phyloP scores from a whole-genome alignment of 1,284 basidiomycete genomes.

The Ganoderma leucocontextum region DNA sequence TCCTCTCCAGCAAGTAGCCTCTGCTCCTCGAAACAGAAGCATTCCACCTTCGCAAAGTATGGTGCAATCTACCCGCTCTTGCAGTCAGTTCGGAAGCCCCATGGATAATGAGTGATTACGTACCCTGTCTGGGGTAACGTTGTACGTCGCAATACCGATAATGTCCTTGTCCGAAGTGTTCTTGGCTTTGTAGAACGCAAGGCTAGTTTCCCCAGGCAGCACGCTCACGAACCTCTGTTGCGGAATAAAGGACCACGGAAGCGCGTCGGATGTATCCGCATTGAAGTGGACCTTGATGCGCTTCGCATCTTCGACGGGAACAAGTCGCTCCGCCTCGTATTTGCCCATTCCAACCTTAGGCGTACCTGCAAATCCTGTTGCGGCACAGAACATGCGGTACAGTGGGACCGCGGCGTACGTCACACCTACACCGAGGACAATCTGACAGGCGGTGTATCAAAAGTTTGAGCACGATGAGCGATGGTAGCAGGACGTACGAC shows the following conservation, averaged over 20 bases:
- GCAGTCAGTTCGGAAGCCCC: background rate
- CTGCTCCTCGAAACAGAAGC: conserved; percentile 99
- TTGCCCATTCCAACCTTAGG: conserved; percentile 87
- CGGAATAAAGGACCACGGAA: conserved; percentile 95
- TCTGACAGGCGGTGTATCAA: conserved; percentile 49
- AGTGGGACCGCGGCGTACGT: conserved; percentile 97
- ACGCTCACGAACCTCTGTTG: conserved; percentile 92
- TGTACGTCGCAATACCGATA: conserved; percentile 99
- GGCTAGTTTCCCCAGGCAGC: conserved; percentile 93
- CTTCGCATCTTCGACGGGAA: conserved; percentile 73
- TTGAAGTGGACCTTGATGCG: conserved; percentile 97
- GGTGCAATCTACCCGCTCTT: conserved; percentile 82
- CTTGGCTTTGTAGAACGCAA: conserved; percentile 97
- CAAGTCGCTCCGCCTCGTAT: conserved; percentile 84
- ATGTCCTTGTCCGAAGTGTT: conserved; percentile 89
- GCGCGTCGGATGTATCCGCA: conserved; percentile 86
- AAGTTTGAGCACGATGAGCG: background rate
- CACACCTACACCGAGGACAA: conserved; percentile 83
- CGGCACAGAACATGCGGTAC: conserved; percentile 97
- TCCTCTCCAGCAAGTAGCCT: conserved; percentile 95
- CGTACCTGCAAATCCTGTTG: conserved; percentile 96
- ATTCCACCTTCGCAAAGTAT: conserved; percentile 99
- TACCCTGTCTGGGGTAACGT: conserved; percentile 92
- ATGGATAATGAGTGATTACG: conserved; percentile 37
- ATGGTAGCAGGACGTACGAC: conserved; percentile 57